phyloP scores from a whole-genome alignment of 192 early-diverging fungal genomes.

The Linnemannia elongata region DNA sequence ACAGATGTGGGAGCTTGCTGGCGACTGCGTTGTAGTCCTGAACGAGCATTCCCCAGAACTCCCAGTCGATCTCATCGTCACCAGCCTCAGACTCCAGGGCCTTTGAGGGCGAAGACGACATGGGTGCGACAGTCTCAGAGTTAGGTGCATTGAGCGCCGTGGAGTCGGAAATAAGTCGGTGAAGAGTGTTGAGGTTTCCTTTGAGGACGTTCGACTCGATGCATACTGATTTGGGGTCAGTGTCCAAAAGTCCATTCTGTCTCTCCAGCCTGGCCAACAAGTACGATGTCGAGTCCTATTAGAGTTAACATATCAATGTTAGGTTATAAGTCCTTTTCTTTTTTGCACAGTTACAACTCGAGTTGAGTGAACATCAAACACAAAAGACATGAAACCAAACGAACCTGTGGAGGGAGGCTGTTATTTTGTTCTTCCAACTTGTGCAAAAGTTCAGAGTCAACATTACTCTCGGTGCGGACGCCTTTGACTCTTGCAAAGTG shows the following conservation, averaged over 20 bases:
- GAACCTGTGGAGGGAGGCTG: constrained; percentile 66
- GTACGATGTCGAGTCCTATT: constrained; percentile 67
- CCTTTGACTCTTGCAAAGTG: constrained; percentile 39
- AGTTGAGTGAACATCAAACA: background rate
- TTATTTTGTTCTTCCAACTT: constrained; percentile 71
- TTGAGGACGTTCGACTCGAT: constrained; percentile 72
- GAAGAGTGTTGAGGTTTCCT: constrained; percentile 67
- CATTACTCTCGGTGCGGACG: constrained; percentile 20
- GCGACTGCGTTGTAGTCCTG: constrained; percentile 82
- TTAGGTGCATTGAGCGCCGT: constrained; percentile 35
- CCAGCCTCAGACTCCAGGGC: constrained; percentile 23
- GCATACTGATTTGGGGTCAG: constrained; percentile 71
- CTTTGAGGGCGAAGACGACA: constrained; percentile 24
- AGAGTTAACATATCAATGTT: background rate
- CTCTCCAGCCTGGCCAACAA: constrained; percentile 70
- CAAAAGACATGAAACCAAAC: constrained; percentile 12
- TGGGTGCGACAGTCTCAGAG: constrained; percentile 9
- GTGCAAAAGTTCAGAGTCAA: constrained; percentile 57
- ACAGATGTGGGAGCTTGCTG: constrained; percentile 73
- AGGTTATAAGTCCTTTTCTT: background rate
- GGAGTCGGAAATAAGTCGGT: constrained; percentile 60
- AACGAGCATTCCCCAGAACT: constrained; percentile 90
- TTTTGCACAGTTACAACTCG: background rate
- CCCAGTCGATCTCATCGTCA: constrained; percentile 68
- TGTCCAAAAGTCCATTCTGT: constrained; percentile 71